phyloP scores from a whole-genome alignment of 139 green algal genomes.

The Tetratostichococcus sp. region DNA sequence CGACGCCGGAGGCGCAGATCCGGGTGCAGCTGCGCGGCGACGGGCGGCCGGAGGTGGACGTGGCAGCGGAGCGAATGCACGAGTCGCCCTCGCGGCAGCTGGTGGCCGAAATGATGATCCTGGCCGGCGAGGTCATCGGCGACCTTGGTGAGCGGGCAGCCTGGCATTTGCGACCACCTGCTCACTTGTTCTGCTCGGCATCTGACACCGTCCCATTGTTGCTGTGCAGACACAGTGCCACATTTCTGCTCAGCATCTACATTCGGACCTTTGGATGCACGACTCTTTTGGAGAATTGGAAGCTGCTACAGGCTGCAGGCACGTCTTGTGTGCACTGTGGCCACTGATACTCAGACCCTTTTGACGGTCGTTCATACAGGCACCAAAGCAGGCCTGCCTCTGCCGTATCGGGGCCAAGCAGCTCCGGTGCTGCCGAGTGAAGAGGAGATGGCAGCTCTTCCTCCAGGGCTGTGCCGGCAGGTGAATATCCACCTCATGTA shows the following conservation, averaged over 20 bases:
- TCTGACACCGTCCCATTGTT: too few species aligned
- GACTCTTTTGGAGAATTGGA: too few species aligned
- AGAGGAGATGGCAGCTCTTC: conserved; percentile 45
- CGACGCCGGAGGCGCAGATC: conserved; percentile 55
- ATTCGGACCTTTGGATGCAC: too few species aligned
- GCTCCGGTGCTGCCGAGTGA: conserved; percentile 20
- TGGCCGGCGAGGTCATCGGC: conserved; percentile 62
- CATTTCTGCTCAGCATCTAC: too few species aligned
- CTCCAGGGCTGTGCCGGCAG: conserved; percentile 52
- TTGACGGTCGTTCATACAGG: conserved; percentile 38
- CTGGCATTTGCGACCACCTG: too few species aligned
- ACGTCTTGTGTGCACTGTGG: too few species aligned
- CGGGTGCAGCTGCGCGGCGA: conserved; percentile 1
- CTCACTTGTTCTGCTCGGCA: too few species aligned
- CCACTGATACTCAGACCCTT: too few species aligned
- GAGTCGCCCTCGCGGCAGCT: conserved; percentile 36
- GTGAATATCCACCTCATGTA: too few species aligned
- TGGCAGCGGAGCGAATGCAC: conserved; percentile 14
- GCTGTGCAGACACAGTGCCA: too few species aligned
- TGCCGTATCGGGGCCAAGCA: conserved; percentile 71
- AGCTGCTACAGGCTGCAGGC: too few species aligned
- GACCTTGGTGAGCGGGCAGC: conserved; percentile 28
- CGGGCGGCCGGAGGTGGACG: not conserved
- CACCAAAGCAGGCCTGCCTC: conserved; percentile 37
- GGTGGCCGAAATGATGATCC: conserved; percentile 89